A percentile compares a stretch with the other conserved stretches of the same genome.
Evolutionary conservation across 495 filamentous ascomycete genomes (phyloP).

Genomic region (Aspergillus avenaceus): DNA sequence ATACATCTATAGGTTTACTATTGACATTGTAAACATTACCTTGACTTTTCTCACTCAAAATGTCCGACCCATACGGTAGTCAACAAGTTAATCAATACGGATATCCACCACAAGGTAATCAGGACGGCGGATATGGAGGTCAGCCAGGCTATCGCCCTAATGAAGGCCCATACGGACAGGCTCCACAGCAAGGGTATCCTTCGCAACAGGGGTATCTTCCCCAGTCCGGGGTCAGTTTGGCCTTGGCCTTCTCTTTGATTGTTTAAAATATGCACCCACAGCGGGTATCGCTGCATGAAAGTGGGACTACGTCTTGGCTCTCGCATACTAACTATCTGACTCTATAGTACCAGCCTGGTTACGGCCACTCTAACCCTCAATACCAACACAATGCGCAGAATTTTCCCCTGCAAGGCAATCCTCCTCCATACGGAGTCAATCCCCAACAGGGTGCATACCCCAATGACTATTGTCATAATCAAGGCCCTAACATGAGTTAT

Average conservation of each 20-base stretch:
- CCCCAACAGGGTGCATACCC: constrained; percentile 18
- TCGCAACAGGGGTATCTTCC: too few relatives aligned
- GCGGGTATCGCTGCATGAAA: neutral
- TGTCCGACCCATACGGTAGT: constrained; percentile 15
- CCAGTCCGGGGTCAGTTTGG: constrained; percentile 21
- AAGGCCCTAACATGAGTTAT: constrained; percentile 16
- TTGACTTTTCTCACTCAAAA: constrained; percentile 4
- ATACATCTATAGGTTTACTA: too few relatives aligned
- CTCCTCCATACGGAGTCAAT: constrained; percentile 14
- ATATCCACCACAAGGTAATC: constrained; percentile 8
- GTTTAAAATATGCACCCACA: neutral
- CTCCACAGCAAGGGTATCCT: constrained; percentile 27
- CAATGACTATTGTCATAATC: constrained; percentile 7
- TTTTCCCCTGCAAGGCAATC: constrained; percentile 16
- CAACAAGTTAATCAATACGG: constrained; percentile 11
- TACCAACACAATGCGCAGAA: constrained; percentile 20
- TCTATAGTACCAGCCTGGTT: too few relatives aligned
- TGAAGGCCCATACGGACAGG: constrained; percentile 20
- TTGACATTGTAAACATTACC: neutral
- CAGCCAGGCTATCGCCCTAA: constrained; percentile 21
- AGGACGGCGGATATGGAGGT: constrained; percentile 12
- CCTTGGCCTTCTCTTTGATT: neutral
- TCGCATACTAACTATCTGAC: neutral
- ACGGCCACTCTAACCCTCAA: constrained; percentile 12
- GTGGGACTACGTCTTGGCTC: neutral